Evolutionary conservation across 805 yeast genomes (phyloP).

Genomic region (Candida wancherniae): DNA sequence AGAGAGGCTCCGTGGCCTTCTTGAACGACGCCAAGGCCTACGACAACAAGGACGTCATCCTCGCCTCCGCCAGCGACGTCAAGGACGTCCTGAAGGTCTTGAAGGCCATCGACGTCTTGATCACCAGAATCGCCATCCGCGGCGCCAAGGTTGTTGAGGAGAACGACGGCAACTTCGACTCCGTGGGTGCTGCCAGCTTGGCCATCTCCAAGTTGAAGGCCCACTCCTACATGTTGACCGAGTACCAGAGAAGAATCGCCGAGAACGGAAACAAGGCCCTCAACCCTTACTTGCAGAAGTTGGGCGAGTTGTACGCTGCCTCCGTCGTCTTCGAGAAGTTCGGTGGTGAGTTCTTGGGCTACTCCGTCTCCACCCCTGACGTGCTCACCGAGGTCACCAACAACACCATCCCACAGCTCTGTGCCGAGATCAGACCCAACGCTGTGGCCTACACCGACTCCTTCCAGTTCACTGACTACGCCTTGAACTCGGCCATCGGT

Average conservation of each 20-base stretch:
- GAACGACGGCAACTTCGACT: constrained; percentile 16
- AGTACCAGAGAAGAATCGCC: constrained; percentile 10
- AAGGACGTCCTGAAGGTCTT: constrained; percentile 12
- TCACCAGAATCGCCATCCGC: constrained; percentile 17
- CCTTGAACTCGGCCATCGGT: constrained; percentile 17
- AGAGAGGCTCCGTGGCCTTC: constrained; percentile 14
- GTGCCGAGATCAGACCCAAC: constrained; percentile 16
- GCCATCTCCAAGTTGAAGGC: constrained; percentile 19
- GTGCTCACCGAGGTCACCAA: constrained; percentile 15
- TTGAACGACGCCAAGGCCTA: constrained; percentile 15
- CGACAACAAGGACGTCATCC: constrained; percentile 12
- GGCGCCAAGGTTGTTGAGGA: constrained; percentile 16
- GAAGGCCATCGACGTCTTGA: constrained; percentile 16
- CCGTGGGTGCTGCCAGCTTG: constrained; percentile 18
- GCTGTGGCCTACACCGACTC: constrained; percentile 18
- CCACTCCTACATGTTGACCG: constrained; percentile 17
- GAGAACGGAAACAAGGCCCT: constrained; percentile 11
- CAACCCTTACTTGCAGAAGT: constrained; percentile 12
- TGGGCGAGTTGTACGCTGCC: constrained; percentile 18
- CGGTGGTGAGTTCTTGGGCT: constrained; percentile 16
- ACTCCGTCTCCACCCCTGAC: constrained; percentile 13
- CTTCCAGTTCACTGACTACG: constrained; percentile 17
- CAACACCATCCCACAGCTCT: constrained; percentile 14
- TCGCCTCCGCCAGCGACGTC: constrained; percentile 11
- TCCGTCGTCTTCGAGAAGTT: constrained; percentile 18